A percentile compares a stretch with the other conserved stretches of the same genome.
These are phyloP conservation scores for Closterium sp. DNA, from an alignment of 139 green algal genomes.

Conservation along the genomic window DNA sequence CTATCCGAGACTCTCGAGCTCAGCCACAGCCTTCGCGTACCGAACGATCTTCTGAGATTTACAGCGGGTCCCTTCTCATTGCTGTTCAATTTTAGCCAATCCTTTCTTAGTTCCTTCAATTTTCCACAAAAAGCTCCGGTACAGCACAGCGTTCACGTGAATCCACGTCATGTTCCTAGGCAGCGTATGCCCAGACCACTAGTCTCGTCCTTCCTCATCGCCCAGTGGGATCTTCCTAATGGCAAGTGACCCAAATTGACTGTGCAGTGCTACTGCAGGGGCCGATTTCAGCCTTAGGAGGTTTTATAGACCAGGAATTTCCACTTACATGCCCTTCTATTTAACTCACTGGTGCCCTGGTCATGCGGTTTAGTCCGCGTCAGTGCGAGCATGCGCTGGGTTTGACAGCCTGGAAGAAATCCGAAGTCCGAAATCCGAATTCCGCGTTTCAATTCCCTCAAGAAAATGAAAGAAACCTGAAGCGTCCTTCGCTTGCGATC, in stretches of 20 bases:
- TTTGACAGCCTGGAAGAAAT: background rate
- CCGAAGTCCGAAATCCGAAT: background rate
- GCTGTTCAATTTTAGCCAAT: background rate
- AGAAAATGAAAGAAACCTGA: no score
- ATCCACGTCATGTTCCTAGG: background rate
- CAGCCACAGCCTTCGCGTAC: background rate
- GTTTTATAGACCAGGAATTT: background rate
- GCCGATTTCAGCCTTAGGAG: background rate
- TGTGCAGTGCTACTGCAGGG: background rate
- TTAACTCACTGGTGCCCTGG: background rate
- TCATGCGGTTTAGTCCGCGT: background rate
- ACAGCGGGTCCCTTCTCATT: background rate
- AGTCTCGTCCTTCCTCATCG: background rate
- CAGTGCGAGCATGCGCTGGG: background rate
- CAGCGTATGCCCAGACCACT: background rate
- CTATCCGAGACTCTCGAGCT: background rate
- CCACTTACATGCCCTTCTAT: background rate
- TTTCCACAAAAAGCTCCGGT: background rate
- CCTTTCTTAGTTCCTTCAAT: background rate
- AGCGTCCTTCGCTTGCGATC: no score
- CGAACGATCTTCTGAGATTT: background rate
- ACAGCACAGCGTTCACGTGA: background rate
- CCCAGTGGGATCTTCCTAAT: background rate
- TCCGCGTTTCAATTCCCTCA: no score
- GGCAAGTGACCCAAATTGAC: background rate